Evolutionary conservation across 768 basidiomycete genomes (phyloP).

Genomic region (Russula sp.): DNA sequence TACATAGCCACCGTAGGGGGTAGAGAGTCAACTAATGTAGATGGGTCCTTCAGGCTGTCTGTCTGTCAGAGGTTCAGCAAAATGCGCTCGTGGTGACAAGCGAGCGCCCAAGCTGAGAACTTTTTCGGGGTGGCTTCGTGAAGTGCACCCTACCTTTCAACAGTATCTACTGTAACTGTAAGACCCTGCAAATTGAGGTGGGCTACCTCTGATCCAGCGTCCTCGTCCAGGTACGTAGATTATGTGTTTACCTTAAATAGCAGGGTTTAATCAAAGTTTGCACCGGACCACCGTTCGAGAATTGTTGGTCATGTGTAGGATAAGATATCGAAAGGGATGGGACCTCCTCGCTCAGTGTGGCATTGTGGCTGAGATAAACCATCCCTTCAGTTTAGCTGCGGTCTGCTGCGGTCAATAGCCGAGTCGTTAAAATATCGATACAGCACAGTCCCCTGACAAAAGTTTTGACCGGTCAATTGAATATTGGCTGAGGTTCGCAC

Average conservation of each 20-base stretch:
- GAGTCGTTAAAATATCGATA: too few species aligned
- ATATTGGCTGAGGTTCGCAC: too few species aligned
- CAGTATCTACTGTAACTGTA: neutral
- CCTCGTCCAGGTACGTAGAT: neutral
- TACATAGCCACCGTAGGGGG: neutral
- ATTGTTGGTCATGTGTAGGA: conserved; percentile 13
- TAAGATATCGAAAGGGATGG: conserved; percentile 1
- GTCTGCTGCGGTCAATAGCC: too few species aligned
- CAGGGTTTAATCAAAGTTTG: neutral
- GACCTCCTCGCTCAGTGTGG: too few species aligned
- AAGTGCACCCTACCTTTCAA: neutral
- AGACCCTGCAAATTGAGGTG: neutral
- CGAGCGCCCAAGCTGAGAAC: neutral
- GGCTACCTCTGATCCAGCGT: neutral
- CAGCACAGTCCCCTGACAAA: too few species aligned
- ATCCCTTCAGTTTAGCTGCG: too few species aligned
- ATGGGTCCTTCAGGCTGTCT: neutral
- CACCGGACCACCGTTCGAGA: neutral
- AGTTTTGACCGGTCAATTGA: too few species aligned
- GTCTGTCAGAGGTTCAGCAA: neutral
- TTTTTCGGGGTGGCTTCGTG: neutral
- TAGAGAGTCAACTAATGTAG: neutral
- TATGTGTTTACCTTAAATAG: neutral
- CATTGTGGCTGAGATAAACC: too few species aligned
- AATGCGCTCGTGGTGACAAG: neutral